Evolutionary conservation across 2,329 filamentous ascomycete species (phyloP).

Genomic region (Xylariaceae sp.): DNA sequence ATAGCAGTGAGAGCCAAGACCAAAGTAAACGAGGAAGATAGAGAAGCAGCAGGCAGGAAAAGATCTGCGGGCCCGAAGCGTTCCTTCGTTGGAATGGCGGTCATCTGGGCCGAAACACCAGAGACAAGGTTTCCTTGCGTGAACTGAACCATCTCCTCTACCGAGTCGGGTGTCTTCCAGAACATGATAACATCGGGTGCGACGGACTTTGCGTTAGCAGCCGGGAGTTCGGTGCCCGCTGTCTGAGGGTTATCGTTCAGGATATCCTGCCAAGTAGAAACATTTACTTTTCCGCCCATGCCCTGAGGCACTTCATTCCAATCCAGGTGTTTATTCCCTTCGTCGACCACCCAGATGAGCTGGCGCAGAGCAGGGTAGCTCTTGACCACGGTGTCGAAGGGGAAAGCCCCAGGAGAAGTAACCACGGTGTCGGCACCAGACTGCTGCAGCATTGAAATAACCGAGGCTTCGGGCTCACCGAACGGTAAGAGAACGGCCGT

Average conservation of each 20-base stretch:
- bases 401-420: conserved; percentile 80
- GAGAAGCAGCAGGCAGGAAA: conserved; percentile 78
- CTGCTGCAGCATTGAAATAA: conserved; percentile 68
- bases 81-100: conserved; percentile 70
- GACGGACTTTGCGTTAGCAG: conserved; percentile 50
- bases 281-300: conserved; percentile 68
- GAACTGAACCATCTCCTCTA: conserved; percentile 75
- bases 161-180: conserved; percentile 53
- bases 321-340: conserved; percentile 87
- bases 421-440: conserved; percentile 78
- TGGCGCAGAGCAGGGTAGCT: conserved; percentile 68
- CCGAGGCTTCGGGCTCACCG: conserved; percentile 63
- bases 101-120: conserved; percentile 74
- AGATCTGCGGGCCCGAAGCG: conserved; percentile 72
- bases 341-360: conserved; percentile 88
- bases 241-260: conserved; percentile 63
- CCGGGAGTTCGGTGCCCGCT: conserved; percentile 61
- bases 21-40: conserved; percentile 76
- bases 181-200: conserved; percentile 61
- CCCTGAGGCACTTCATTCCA: conserved; percentile 87
- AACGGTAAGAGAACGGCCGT: conserved; percentile 83
- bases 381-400: conserved; percentile 68
- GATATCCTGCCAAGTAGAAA: conserved; percentile 91
- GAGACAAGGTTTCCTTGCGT: conserved; percentile 81
- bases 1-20: conserved; percentile 77